These are phyloP conservation scores for Cardamine chenopodiifolia DNA, from an alignment of 345 rosid genomes.

Conservation along the genomic window DNA sequence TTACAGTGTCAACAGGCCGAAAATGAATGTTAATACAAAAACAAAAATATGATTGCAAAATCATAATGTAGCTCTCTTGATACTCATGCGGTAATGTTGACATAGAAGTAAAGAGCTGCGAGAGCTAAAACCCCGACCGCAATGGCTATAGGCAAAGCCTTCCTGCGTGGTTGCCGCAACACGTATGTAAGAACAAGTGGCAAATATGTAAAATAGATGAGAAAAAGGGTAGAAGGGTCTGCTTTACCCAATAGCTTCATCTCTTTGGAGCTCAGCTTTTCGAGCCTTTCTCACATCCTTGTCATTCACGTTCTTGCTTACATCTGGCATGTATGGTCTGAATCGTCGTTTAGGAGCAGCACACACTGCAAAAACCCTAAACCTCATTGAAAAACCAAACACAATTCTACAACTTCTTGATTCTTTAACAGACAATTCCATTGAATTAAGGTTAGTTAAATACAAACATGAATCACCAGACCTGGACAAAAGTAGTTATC, in stretches of 20 bases:
- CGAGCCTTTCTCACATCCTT: slow-evolving; percentile 68
- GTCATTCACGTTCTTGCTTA: slow-evolving; percentile 63
- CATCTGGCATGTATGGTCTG: slow-evolving; percentile 64
- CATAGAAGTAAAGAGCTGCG: slow-evolving; percentile 76
- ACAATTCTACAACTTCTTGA: background rate
- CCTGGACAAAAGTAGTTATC: slow-evolving; percentile 92
- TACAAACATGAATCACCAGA: slow-evolving; percentile 12
- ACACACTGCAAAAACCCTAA: slow-evolving; percentile 60
- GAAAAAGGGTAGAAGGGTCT: background rate
- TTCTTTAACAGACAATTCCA: background rate
- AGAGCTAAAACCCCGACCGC: slow-evolving; percentile 69
- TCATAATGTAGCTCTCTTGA: slow-evolving; percentile 7
- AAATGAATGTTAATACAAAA: slow-evolving; percentile 25
- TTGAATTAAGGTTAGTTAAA: background rate
- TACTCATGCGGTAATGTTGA: slow-evolving; percentile 33
- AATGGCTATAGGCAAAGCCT: slow-evolving; percentile 70
- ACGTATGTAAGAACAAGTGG: background rate
- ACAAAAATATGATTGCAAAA: background rate
- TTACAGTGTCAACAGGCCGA: background rate
- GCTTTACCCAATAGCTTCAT: slow-evolving; percentile 74
- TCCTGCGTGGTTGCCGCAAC: slow-evolving; percentile 49
- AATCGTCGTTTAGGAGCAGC: slow-evolving; percentile 96
- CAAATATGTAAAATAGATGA: background rate
- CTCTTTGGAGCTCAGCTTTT: slow-evolving; percentile 69
- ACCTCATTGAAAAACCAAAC: slow-evolving; percentile 13